Evolutionary conservation across 2,329 filamentous ascomycete species (phyloP), one percentile per base, ranked within the genome.

Genomic region (Pyrenophora tritici-repentis): DNA sequence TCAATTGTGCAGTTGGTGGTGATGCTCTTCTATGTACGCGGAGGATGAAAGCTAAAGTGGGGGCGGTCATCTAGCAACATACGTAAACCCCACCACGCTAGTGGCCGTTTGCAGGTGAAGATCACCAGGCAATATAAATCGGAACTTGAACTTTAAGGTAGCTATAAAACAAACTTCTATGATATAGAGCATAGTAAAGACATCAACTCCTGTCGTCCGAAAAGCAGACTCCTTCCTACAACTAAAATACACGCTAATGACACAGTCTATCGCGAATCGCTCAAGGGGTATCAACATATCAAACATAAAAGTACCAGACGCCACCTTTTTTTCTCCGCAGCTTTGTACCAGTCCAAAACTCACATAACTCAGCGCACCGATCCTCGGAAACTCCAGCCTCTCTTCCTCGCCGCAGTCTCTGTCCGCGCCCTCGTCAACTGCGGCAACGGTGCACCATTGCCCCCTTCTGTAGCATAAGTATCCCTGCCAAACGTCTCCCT

Each of bases 361-460:
- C 3, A 3, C 18, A 20, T 20, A 32, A 20, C 2, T 24, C 0
- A 10, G 9, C 32, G 3, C n/a, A 3, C 5, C 31, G 57, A 55
- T 20, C 50, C 55, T 14, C 59, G 62, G 17, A 53, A 56, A 48
- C 60, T 64, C 55, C 60, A 65, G n/a, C 47, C 31, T 14, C 42
- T 55, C 42, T 43, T 53, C 17, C 50, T 39, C 14, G 50, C 41
- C 45, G 36, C 51, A n/a, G 33, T 18, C 14, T 62, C 53, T 16
- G 59, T 54, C 35, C 56, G 49, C 14, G 58, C 38, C 39, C 51
- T 37, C 20, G 53, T 34, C 7, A 42, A 34, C 6, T 29, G 41
- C 13, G 49, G 44, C 42, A 50, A 47, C 20, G 43, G 36, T 4
- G 36, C 18, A 26, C 17, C 26, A 5, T 18, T 43, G 1, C 33